phyloP scores from a whole-genome alignment of 2,329 filamentous ascomycete genomes.

The Colletotrichum gloeosporioides region DNA sequence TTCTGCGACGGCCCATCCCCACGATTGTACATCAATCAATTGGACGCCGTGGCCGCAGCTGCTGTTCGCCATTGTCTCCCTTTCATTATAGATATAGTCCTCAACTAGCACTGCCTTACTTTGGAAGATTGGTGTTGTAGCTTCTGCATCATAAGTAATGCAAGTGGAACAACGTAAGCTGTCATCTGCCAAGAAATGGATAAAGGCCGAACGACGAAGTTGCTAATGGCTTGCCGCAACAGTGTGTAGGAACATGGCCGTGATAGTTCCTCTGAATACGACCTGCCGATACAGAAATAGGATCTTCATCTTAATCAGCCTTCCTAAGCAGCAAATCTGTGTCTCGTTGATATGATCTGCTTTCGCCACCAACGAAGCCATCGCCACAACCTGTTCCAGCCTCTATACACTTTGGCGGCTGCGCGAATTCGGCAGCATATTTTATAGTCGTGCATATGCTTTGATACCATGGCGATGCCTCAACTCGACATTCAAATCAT shows the following conservation, averaged over 20 bases:
- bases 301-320: neutral
- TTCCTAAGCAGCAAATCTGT: rapidly evolving
- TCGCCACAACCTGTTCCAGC: neutral
- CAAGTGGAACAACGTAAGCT: neutral
- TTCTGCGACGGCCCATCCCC: neutral
- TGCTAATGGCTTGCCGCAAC: neutral
- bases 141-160: neutral
- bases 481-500: neutral
- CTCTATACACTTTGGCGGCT: neutral
- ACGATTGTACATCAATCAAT: neutral
- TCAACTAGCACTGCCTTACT: neutral
- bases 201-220: neutral
- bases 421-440: neutral
- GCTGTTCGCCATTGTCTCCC: neutral
- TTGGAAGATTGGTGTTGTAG: neutral
- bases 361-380: neutral
- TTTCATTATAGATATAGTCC: neutral
- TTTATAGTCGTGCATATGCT: neutral
- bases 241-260: neutral
- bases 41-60: neutral
- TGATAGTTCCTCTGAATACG: neutral
- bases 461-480: neutral
- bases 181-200: neutral
- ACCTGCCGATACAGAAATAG: neutral
- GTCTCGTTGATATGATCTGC: rapidly evolving